These are phyloP conservation scores for Pyracantha coccinea DNA, from an alignment of 331 rosid species.

Conservation along the genomic window DNA sequence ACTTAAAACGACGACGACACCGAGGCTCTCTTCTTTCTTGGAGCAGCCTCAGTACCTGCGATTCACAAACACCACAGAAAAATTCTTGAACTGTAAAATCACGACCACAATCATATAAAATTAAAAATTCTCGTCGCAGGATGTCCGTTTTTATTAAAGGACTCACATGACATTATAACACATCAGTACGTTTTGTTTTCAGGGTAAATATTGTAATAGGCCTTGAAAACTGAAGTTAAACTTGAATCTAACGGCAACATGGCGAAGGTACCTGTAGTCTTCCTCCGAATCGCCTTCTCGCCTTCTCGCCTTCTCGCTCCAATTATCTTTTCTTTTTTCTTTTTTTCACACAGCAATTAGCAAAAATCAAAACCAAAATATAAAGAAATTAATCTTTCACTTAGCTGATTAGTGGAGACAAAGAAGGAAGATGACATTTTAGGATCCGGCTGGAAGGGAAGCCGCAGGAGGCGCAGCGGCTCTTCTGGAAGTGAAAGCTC, in stretches of 20 bases:
- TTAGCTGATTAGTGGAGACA: no score
- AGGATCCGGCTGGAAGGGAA: constrained; percentile 19
- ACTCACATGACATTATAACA: no score
- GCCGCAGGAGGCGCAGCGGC: constrained; percentile 20
- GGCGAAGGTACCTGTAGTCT: constrained; percentile 23
- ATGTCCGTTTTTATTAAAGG: no score
- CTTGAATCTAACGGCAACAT: constrained; percentile 9
- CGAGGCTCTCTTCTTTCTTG: background rate
- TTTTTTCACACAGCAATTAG: background rate
- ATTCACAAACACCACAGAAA: background rate
- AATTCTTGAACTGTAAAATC: no score
- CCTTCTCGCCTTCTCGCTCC: constrained; percentile 29
- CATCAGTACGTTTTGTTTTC: no score
- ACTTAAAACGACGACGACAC: background rate
- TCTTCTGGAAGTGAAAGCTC: constrained; percentile 27
- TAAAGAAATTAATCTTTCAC: no score
- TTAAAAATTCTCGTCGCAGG: no score
- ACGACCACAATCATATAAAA: no score
- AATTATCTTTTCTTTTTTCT: background rate
- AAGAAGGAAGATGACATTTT: background rate
- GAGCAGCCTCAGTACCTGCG: background rate
- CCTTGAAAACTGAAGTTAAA: background rate
- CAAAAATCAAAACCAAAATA: background rate
- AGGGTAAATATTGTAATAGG: background rate
- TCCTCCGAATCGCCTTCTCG: constrained; percentile 24